A percentile compares a stretch with the other conserved stretches of the same genome.
Conservation (phyloP, 108 stramenopile genomes). For the Cyclotella sp. region DNA sequence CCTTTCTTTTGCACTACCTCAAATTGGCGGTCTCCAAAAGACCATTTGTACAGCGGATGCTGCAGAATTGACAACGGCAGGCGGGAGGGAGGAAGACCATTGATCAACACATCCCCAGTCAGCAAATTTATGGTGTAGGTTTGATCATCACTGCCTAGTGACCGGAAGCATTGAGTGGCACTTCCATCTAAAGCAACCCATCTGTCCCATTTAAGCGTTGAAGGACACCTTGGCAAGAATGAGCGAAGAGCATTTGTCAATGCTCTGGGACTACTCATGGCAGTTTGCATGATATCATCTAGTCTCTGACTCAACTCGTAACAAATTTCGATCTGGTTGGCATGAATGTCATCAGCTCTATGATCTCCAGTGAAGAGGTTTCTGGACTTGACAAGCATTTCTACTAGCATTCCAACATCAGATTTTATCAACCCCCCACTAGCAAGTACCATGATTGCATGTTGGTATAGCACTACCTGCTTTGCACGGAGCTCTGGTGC, state of each 20-base stretch:
- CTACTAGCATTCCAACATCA: constrained; percentile 20
- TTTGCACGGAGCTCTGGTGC: constrained; percentile 5
- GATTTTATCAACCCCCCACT: constrained; percentile 21
- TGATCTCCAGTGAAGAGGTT: constrained; percentile 28
- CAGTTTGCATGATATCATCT: constrained; percentile 9
- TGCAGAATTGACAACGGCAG: constrained; percentile 47
- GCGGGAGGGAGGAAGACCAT: constrained; percentile 57
- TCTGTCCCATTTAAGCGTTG: constrained; percentile 21
- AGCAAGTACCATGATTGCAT: constrained; percentile 24
- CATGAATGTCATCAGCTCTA: constrained; percentile 15
- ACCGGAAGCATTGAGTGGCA: constrained; percentile 48
- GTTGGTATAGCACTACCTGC: constrained; percentile 27
- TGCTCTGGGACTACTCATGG: neutral
- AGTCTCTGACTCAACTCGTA: constrained; percentile 10
- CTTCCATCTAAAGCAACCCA: constrained; percentile 8
- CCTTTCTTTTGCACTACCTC: constrained; percentile 35
- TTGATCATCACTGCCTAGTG: constrained; percentile 27
- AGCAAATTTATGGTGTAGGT: constrained; percentile 54
- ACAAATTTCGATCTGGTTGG: constrained; percentile 11
- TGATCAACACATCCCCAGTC: constrained; percentile 56
- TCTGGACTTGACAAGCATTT: constrained; percentile 28
- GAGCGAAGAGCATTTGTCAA: constrained; percentile 22
- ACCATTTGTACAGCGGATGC: constrained; percentile 24
- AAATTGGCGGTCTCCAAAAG: constrained; percentile 45
- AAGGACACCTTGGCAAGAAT: constrained; percentile 20